phyloP scores from a whole-genome alignment of 495 filamentous ascomycete species.

The Platismatia glauca region DNA sequence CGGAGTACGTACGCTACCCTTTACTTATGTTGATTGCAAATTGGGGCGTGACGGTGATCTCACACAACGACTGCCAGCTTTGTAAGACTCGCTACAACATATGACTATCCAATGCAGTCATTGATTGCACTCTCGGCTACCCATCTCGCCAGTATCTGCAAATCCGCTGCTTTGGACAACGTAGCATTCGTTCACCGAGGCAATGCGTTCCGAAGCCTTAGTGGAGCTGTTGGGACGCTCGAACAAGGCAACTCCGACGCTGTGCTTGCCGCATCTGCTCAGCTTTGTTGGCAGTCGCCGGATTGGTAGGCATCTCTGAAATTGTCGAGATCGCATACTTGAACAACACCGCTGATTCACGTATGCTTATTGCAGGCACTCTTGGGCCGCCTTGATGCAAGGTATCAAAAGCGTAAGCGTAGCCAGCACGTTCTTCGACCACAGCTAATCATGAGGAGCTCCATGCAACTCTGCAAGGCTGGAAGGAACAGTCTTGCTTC shows the following conservation, averaged over 20 bases:
- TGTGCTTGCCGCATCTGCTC: constrained; percentile 1
- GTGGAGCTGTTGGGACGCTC: background rate
- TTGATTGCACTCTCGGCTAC: background rate
- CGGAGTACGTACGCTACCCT: background rate
- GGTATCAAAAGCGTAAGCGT: background rate
- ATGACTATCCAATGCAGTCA: background rate
- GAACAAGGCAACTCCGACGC: background rate
- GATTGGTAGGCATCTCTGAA: background rate
- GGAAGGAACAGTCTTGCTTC: background rate
- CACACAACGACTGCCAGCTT: background rate
- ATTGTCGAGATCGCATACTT: background rate
- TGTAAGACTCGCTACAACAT: background rate
- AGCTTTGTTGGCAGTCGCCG: background rate
- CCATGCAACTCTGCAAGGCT: background rate
- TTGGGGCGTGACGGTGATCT: background rate
- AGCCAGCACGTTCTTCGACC: background rate
- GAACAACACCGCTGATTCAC: background rate
- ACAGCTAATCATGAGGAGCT: background rate
- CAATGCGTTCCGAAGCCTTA: background rate
- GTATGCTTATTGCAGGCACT: background rate
- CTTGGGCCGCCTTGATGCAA: background rate
- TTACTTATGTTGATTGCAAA: background rate
- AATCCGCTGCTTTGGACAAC: background rate
- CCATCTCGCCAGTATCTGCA: background rate
- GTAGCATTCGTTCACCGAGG: background rate